Evolutionary conservation across 192 early-diverging fungal species (phyloP).

Genomic region (Jimgerdemannia lactiflua): DNA sequence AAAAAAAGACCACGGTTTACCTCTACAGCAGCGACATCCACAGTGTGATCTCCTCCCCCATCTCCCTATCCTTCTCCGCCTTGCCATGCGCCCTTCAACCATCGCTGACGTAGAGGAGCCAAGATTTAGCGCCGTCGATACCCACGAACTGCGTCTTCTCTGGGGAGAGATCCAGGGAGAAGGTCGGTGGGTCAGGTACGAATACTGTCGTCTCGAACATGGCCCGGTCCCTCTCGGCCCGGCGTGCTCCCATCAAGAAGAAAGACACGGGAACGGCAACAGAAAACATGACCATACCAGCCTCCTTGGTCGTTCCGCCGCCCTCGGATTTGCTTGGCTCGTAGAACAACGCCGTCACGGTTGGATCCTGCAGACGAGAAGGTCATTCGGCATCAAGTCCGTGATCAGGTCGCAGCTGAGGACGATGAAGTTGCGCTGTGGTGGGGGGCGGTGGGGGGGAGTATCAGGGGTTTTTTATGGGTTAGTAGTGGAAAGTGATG

Average conservation of each 20-base stretch:
- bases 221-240: background rate
- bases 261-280: background rate
- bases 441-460: no score
- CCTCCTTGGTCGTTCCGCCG: constrained; percentile 42
- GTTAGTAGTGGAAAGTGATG: constrained; percentile 1
- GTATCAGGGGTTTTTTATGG: no score
- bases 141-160: constrained; percentile 43
- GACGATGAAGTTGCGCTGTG: constrained; percentile 84
- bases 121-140: constrained; percentile 40
- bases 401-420: constrained; percentile 89
- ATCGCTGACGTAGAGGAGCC: constrained; percentile 38
- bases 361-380: constrained; percentile 77
- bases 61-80: no score
- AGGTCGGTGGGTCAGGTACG: background rate
- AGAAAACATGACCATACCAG: background rate
- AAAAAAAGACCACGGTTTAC: constrained; percentile 22
- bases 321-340: constrained; percentile 73
- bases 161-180: background rate
- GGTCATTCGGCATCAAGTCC: constrained; percentile 75
- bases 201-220: no score
- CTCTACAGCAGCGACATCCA: constrained; percentile 47
- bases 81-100: constrained; percentile 38
- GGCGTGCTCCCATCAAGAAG: background rate
- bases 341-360: constrained; percentile 82
- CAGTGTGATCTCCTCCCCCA: constrained; percentile 38